Evolutionary conservation across 192 early-diverging fungal species (phyloP).

Genomic region (Coemansia sp.): DNA sequence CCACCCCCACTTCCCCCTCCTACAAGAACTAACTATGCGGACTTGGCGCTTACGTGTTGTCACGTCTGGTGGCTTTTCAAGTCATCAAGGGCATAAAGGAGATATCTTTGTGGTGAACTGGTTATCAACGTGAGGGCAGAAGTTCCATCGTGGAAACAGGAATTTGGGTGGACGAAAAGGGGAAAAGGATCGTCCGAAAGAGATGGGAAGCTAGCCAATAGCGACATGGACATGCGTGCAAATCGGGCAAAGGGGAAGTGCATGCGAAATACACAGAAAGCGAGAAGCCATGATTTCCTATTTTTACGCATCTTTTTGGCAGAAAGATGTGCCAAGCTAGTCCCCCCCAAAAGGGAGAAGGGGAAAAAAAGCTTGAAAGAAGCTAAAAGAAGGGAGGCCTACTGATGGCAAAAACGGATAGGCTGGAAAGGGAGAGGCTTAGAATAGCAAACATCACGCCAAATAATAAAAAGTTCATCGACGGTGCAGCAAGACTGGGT

Average conservation of each 20-base stretch:
- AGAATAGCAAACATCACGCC: not conserved
- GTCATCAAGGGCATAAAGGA: not conserved
- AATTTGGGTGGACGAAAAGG: not conserved
- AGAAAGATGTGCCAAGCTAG: not conserved
- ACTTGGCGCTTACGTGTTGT: not conserved
- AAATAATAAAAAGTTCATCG: not conserved
- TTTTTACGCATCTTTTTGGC: not conserved
- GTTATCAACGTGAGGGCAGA: not conserved
- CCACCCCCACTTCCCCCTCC: not conserved
- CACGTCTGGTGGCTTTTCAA: not conserved
- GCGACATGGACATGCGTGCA: not conserved
- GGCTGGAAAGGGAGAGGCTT: not conserved
- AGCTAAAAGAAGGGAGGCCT: not conserved
- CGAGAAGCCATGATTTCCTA: constrained; percentile 3
- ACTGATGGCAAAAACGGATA: not conserved
- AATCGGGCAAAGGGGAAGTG: not conserved
- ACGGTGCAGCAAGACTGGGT: not conserved
- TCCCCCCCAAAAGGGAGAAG: not conserved
- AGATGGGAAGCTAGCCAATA: not conserved
- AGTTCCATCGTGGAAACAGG: not conserved
- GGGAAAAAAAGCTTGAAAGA: not conserved
- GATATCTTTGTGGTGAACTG: not conserved
- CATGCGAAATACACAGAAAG: constrained; percentile 1
- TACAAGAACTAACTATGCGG: not conserved
- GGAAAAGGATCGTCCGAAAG: not conserved